These are phyloP conservation scores for Penicillium daleae DNA, from an alignment of 495 filamentous ascomycete species.

Conservation along the genomic window DNA sequence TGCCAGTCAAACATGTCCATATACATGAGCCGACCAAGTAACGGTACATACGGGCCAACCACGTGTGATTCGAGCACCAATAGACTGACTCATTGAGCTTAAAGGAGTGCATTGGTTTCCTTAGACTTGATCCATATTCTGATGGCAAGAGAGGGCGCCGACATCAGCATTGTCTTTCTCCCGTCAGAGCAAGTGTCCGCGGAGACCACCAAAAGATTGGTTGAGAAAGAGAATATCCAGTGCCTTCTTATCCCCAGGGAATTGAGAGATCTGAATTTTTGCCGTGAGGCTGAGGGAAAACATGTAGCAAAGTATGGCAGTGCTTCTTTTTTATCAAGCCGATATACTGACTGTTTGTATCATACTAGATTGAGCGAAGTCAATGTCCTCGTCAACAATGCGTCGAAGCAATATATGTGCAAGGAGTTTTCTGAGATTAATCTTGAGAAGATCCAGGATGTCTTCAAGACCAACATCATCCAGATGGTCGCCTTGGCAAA, in stretches of 20 bases:
- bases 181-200: slow-evolving; percentile 57
- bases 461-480: slow-evolving; percentile 62
- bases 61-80: neutral
- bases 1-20: neutral
- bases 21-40: neutral
- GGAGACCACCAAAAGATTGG: slow-evolving; percentile 50
- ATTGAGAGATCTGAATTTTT: slow-evolving; percentile 50
- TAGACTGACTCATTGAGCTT: neutral
- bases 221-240: slow-evolving; percentile 50
- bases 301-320: slow-evolving; percentile 49
- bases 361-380: slow-evolving; percentile 46
- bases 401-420: slow-evolving; percentile 58
- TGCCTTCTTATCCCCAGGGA: slow-evolving; percentile 55
- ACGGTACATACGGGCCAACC: neutral
- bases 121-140: slow-evolving; percentile 33
- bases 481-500: slow-evolving; percentile 67
- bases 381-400: slow-evolving; percentile 67
- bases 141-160: slow-evolving; percentile 57
- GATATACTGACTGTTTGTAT: neutral
- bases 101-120: neutral
- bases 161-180: slow-evolving; percentile 57
- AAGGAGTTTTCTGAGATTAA: slow-evolving; percentile 56
- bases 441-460: slow-evolving; percentile 53
- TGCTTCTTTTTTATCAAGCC: neutral
- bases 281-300: slow-evolving; percentile 51